Base-by-base conservation (phyloP, 2,329 filamentous ascomycete species). In the Cordyceps fumosorosea region DNA sequence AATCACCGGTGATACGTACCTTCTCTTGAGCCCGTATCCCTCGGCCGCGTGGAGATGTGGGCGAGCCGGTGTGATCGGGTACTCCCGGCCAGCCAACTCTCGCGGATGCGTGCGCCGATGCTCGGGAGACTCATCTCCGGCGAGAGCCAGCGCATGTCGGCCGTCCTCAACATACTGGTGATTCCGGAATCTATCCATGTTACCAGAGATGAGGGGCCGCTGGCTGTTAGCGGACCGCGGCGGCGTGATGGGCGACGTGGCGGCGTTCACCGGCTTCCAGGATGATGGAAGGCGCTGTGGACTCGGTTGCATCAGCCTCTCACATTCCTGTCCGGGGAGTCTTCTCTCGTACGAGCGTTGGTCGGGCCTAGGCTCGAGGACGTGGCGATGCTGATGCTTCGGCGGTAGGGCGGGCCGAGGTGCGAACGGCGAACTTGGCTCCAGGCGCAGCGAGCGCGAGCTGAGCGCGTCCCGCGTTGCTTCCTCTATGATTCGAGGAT, bases 401-500 rank as follows among this genome's bases (percentile, higher is more conserved):
- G 37, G 57, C 22, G 42, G 40, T 20, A 42, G 40, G 26, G 16
- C 47, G 40, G 45, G 54, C 44, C 40, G 62, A 69, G 64, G 75
- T 1, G 34, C 24, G 5, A 44, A 59, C 42, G 47, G 16, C 3
- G 47, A 42, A 18, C 47, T 52, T 20, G 56, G 47, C 4, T 59
- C 45, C 12, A 29, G 20, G 47, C 56, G 56, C 12, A 59, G 51
- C 32, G 56, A 51, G 34, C 56, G 56, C 3, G 34, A 24, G 34
- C 32, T 34, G 12, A 16, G 45, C 5, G 56, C 56, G 8, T 59
- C 56, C 16, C 22, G 69, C 0, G 81, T 81, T 3, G 86, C 83
- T 16, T 78, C 73, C 24, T 72, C 69, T 20, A 90, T 80, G 50
- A 88, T 80, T 0, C 74, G 71, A 3, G 77, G 77, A 61, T 84